phyloP scores from a whole-genome alignment of 1,284 basidiomycete genomes.

The Leccinum subrobustum region DNA sequence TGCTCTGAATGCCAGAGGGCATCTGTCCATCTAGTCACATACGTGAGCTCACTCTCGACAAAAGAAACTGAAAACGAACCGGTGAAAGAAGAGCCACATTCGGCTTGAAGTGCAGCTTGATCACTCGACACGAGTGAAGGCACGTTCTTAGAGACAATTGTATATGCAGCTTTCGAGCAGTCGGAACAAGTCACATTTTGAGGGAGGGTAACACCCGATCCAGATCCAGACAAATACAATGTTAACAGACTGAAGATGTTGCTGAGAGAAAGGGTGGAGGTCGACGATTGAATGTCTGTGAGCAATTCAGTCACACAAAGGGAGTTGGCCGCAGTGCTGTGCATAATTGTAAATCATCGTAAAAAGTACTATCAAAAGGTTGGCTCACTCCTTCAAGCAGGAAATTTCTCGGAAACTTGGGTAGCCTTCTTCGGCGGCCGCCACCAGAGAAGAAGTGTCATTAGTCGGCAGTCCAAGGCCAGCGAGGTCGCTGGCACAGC shows the following conservation, averaged over 20 bases:
- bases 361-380: neutral
- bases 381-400: conserved; percentile 57
- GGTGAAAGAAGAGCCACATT: conserved; percentile 45
- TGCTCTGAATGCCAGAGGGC: conserved; percentile 39
- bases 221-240: conserved; percentile 7
- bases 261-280: conserved; percentile 20
- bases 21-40: conserved; percentile 38
- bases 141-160: conserved; percentile 32
- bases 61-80: conserved; percentile 31
- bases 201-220: conserved; percentile 15
- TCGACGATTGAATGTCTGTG: conserved; percentile 41
- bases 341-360: neutral
- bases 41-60: neutral
- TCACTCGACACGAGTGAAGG: conserved; percentile 29
- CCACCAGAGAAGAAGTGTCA: conserved; percentile 1
- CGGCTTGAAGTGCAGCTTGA: conserved; percentile 18
- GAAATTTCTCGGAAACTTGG: conserved; percentile 47
- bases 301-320: conserved; percentile 55
- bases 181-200: conserved; percentile 43
- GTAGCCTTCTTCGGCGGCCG: conserved; percentile 44
- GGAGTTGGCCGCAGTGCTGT: conserved; percentile 39
- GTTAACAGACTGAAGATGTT: conserved; percentile 20
- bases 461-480: conserved; percentile 27
- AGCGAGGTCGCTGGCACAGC: conserved; percentile 51
- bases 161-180: conserved; percentile 47